Conservation (phyloP, 306 rosid species). For the Sechiopsis laciniata region DNA sequence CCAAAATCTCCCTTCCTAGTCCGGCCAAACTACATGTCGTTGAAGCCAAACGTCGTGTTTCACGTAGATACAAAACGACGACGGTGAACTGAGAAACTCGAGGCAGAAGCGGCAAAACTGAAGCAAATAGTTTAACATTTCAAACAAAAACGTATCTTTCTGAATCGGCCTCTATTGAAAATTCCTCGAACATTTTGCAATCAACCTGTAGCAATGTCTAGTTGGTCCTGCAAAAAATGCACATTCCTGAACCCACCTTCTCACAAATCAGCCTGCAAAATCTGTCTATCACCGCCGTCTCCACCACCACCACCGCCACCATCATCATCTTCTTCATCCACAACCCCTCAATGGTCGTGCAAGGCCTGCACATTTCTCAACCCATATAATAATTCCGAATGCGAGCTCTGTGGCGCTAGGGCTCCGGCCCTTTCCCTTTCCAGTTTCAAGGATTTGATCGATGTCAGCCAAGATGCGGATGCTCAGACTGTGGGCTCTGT, state of each 20-base stretch:
- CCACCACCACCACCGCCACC: constrained; percentile 9
- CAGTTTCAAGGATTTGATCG: constrained; percentile 45
- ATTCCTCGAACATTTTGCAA: neutral
- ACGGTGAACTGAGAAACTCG: neutral
- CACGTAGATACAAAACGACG: neutral
- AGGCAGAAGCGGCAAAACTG: neutral
- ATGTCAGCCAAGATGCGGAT: constrained; percentile 30
- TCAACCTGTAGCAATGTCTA: constrained; percentile 35
- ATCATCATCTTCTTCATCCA: constrained; percentile 36
- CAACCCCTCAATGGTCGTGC: constrained; percentile 70
- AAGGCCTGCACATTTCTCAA: constrained; percentile 84
- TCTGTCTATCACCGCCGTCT: constrained; percentile 43
- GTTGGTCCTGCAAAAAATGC: constrained; percentile 75
- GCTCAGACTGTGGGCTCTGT: constrained; percentile 61
- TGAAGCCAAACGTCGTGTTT: neutral
- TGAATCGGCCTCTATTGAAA: neutral
- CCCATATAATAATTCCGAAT: constrained; percentile 46
- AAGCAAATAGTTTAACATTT: neutral
- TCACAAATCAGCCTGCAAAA: constrained; percentile 51
- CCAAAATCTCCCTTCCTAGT: neutral
- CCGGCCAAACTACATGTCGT: neutral
- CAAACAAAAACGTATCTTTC: neutral
- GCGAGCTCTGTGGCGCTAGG: constrained; percentile 63
- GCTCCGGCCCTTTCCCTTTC: constrained; percentile 55
- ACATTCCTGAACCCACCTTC: constrained; percentile 67